phyloP scores from a whole-genome alignment of 139 green algal genomes.

The Chlamydomonas schloesseri region DNA sequence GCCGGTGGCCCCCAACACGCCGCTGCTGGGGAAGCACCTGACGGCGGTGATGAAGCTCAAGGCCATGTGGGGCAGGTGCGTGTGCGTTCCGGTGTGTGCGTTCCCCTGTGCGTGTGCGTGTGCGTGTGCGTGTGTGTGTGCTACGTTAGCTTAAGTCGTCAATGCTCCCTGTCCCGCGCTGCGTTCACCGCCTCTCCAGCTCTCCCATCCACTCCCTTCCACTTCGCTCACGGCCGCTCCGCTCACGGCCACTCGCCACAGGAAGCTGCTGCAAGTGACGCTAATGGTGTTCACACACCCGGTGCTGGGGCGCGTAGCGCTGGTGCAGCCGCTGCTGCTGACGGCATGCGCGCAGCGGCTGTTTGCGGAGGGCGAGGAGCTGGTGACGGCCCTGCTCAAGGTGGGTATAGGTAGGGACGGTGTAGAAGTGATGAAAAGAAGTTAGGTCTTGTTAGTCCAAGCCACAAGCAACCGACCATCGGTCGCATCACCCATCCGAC shows the following conservation, averaged over 20 bases:
- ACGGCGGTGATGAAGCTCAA: constrained; percentile 6
- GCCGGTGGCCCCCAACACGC: not conserved
- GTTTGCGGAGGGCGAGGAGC: not conserved
- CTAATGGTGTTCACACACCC: not conserved
- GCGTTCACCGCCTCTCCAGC: no score
- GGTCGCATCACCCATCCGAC: no score
- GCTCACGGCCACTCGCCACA: not conserved
- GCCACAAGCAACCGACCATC: no score
- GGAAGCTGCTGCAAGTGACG: not conserved
- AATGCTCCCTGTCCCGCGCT: no score
- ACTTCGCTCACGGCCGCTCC: no score
- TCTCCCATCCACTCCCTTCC: no score
- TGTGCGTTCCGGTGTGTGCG: no score
- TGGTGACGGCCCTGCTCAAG: not conserved
- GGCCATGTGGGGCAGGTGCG: constrained; percentile 22
- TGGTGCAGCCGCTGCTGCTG: constrained; percentile 31
- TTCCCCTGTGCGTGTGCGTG: no score
- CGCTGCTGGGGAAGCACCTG: not conserved
- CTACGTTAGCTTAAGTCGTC: no score
- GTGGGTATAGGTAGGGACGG: not conserved
- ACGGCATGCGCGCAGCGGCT: not conserved
- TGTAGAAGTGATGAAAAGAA: not conserved
- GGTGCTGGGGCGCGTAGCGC: not conserved
- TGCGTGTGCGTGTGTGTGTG: no score
- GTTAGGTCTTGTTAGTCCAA: no score